These are phyloP conservation scores for Emergomyces pasteurianus DNA, from an alignment of 2,329 filamentous ascomycete species.

Conservation along the genomic window DNA sequence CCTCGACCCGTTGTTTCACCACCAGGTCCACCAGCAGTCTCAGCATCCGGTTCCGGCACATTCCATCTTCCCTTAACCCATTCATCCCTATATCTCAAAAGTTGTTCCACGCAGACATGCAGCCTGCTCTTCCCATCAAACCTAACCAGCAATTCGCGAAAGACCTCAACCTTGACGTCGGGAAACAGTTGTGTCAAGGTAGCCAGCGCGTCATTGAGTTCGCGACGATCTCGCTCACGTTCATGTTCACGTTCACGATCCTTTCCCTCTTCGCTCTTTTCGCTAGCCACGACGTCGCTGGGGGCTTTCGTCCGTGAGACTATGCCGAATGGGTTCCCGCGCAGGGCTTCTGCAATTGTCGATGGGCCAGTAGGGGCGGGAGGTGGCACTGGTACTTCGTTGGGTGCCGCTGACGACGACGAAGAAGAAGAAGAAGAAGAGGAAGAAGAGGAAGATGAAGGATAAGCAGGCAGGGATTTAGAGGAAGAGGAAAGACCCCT, in stretches of 20 bases:
- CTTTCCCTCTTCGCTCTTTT: constrained; percentile 12
- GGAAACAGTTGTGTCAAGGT: constrained; percentile 34
- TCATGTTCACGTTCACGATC: constrained; percentile 17
- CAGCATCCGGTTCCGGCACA: constrained; percentile 17
- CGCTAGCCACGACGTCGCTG: constrained; percentile 4
- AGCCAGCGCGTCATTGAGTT: constrained; percentile 32
- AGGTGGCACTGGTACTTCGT: not conserved
- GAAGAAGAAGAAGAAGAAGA: not conserved
- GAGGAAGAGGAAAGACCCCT: not conserved
- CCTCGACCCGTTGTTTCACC: not conserved
- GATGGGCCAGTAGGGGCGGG: constrained; percentile 13
- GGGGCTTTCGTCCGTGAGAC: not conserved
- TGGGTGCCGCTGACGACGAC: not conserved
- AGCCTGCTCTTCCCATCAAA: constrained; percentile 37
- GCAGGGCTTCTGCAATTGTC: constrained; percentile 32
- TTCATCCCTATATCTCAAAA: constrained; percentile 34
- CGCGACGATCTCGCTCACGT: constrained; percentile 24
- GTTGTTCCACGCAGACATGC: constrained; percentile 36
- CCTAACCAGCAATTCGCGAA: constrained; percentile 34
- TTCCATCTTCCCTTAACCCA: constrained; percentile 39
- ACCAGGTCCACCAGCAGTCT: not conserved
- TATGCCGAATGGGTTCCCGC: constrained; percentile 32
- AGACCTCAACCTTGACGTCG: constrained; percentile 35
- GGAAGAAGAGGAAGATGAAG: no score
- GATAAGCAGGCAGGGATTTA: no score